Evolutionary conservation across 1,139 yeast species (phyloP), one percentile per base, ranked within the genome.

Genomic region (Suhomyces ambrosiae): DNA sequence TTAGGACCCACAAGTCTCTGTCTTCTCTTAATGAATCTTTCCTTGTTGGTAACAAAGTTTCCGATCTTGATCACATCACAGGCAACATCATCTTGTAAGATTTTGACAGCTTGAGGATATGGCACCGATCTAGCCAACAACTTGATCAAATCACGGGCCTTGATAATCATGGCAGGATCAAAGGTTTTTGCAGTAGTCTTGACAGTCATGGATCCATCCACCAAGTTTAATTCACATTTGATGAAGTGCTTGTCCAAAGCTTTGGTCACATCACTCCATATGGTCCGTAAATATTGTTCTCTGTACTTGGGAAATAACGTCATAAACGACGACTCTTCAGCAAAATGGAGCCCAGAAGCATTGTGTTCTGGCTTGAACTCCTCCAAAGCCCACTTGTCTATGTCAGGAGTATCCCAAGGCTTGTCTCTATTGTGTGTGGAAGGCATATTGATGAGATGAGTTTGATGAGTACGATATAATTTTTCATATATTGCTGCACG

Each of bases 61-160:
- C 97, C 96, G 59, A 92, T 92, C 71, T 94, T 92, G 50, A 92
- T 87, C 35, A 92, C 95, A 57, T 92, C 99, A 66, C 97, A 89
- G 0, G 97, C 96, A 52, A 85, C 71, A 51, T 92, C 97, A 56
- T 90, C 97, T 50, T 89, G 87, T 44, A 92, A 67, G 38, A 92
- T 83, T 63, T 88, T 90, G 23, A 88, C 80, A 0, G 98, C 98
- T 61, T 92, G 98, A 3, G 96, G 97, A 50, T 87, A 86, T 15
- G 98, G 98, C 23, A 92, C 99, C 7, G 97, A 88, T 63, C 99
- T 80, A 0, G 98, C 96, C 49, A 92, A 72, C 42, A 92, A 75
- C 64, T 92, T 92, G 58, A 92, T 89, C 60, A 92, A 74, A 63
- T 92, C 99, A 59, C 98, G 80, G 12, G 97, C 97, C 56, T 90